phyloP scores from a whole-genome alignment of 768 basidiomycete species.

The Lentinula sp. region DNA sequence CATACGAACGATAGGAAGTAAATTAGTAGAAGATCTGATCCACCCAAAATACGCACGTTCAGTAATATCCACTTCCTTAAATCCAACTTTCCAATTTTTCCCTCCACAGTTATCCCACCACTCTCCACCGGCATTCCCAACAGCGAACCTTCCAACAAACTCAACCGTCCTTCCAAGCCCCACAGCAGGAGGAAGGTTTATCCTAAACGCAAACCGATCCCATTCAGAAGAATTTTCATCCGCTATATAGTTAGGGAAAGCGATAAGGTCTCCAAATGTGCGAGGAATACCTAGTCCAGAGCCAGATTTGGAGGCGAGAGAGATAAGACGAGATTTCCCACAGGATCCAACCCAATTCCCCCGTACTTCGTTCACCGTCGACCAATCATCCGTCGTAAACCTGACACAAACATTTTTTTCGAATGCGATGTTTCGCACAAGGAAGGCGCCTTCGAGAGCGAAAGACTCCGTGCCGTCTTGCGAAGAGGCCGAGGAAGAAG shows the following conservation, averaged over 20 bases:
- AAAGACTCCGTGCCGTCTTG: background rate
- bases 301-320: background rate
- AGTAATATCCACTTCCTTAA: conserved; percentile 23
- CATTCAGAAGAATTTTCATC: conserved; percentile 20
- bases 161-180: background rate
- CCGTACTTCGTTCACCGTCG: conserved; percentile 81
- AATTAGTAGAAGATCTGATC: background rate
- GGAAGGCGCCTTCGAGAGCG: conserved; percentile 53
- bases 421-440: conserved; percentile 82
- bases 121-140: conserved; percentile 39
- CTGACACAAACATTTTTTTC: conserved; percentile 81
- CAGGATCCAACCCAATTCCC: conserved; percentile 28
- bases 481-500: background rate
- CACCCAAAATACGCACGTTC: background rate
- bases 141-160: conserved; percentile 35
- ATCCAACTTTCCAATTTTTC: conserved; percentile 71
- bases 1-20: background rate
- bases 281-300: background rate
- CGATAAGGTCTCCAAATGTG: conserved; percentile 31
- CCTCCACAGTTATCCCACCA: conserved; percentile 93
- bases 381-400: conserved; percentile 93
- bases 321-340: background rate
- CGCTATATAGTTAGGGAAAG: background rate
- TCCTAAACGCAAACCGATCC: conserved; percentile 57
- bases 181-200: conserved; percentile 39